Evolutionary conservation across 2,329 filamentous ascomycete species (phyloP), one percentile per base, ranked within the genome.

Genomic region (Scedosporium aurantiacum): DNA sequence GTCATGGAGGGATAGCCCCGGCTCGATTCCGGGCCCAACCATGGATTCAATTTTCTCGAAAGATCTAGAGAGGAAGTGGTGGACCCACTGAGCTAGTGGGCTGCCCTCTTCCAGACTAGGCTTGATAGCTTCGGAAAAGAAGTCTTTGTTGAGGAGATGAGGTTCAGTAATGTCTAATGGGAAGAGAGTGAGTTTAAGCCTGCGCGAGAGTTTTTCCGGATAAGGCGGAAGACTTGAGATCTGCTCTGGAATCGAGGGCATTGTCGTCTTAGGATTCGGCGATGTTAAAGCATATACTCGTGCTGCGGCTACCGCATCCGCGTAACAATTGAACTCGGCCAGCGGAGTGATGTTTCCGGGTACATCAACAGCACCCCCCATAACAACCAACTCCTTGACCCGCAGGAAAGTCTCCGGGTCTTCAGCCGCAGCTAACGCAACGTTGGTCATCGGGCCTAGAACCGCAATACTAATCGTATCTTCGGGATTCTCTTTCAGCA

Each of bases 241-340:
- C 60, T 74, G 75, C 61, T 74, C 72, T 41, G 82, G 79, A 12
- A 86, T 75, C 0, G 86, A 84, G 1, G 94, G 91, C 81, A 97
- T 89, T 3, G 91, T 97, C 2, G 86, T 88, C 12, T 80, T 74
- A 0, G 94, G 94, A 40, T 77, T 84, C 5, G 80, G 82, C 1
- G 88, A 91, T 0, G 89, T 91, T 64, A 94, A 77, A 5, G 90
- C 88, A 69, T 87, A 92, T 18, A 94, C 82, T 14, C 89, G 82
- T 10, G 90, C 89, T 0, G 89, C 84, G 28, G 90, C 89, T 47
- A 90, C 81, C 21, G 89, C 80, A 71, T 99, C 95, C 62, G 94
- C 92, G 70, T 91, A 96, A 62, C 88, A 89, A 78, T 99, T 99
- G 82, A 99, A 99, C 72, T 99, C 94, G 64, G 90, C 91, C 12